Evolutionary conservation across 2,329 filamentous ascomycete genomes (phyloP), one percentile per base, ranked within the genome.

Genomic region (Fusarium sarcochroum): DNA sequence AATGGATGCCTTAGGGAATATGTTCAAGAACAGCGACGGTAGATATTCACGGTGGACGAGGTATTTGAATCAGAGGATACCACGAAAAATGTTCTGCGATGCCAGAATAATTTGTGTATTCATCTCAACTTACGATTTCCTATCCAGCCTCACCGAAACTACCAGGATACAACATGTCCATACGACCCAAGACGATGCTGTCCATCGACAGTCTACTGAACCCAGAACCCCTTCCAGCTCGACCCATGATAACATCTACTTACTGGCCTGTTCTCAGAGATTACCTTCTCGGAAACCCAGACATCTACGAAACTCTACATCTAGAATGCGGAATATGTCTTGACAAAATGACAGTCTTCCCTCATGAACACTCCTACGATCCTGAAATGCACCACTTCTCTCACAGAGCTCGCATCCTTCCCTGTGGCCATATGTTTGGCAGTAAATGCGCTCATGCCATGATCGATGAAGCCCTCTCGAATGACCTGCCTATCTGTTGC

Each of bases 381-480:
- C 52, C 32, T 0, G 34, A 42, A 1, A 40, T 46, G 35, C 21
- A 6, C 3, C 2, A 10, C 6, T 9, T 49, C 5, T 63, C 50
- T 2, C 63, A 70, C 5, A 41, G 61, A 15, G 63, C 69, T 17
- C 32, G 52, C 7, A 45, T 72, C 4, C 30, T 63, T 3, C 57
- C 58, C 6, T 72, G 70, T 8, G 70, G 70, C 11, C 70, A 72
- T 20, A 71, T 72, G 20, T 71, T 72, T 32, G 66, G 69, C 8
- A 38, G 23, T 13, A 52, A 44, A 9, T 72, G 70, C 17, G 17
- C 58, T 6, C 2, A 21, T 1, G 8, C 5, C 3, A 21, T 59
- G 48, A 40, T 55, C 10, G 18, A 20, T 1, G 38, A 47, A 6
- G 34, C 30, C 3, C 2, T 15, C 3, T 5, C 13, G 7, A 21